phyloP scores from a whole-genome alignment of 2,329 filamentous ascomycete species.

The Cytospora chrysosperma region DNA sequence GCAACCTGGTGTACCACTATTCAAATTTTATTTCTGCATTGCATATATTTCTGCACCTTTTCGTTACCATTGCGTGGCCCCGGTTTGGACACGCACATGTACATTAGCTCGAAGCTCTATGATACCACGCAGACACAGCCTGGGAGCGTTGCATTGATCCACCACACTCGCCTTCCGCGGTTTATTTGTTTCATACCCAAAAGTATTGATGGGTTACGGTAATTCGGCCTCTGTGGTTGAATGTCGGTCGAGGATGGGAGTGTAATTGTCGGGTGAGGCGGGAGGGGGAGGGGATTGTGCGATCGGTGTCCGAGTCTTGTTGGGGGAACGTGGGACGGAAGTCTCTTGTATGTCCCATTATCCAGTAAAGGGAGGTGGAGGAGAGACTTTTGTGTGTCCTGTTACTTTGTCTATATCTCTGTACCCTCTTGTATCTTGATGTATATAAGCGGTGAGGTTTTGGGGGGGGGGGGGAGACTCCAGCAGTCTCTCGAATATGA shows the following conservation, averaged over 20 bases:
- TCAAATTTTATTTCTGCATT: slow-evolving; percentile 15
- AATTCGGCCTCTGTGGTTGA: neutral
- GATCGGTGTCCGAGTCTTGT: neutral
- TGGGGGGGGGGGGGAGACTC: neutral
- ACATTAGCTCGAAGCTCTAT: slow-evolving; percentile 22
- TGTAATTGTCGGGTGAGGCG: neutral
- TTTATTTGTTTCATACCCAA: neutral
- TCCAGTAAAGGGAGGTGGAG: neutral
- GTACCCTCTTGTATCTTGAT: slow-evolving; percentile 3
- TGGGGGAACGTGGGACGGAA: neutral
- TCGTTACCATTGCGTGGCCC: slow-evolving; percentile 15
- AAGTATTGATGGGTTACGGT: neutral
- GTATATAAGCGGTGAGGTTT: neutral
- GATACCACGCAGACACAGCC: slow-evolving; percentile 21
- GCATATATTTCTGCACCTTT: slow-evolving; percentile 18
- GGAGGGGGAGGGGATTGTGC: neutral
- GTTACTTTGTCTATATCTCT: slow-evolving; percentile 1
- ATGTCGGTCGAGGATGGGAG: neutral
- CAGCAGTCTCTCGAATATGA: slow-evolving; percentile 6
- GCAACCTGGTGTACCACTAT: slow-evolving; percentile 1
- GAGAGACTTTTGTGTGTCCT: neutral
- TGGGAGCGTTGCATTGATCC: slow-evolving; percentile 9
- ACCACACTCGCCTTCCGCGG: slow-evolving; percentile 3
- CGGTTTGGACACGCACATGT: slow-evolving; percentile 16
- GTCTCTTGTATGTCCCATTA: neutral